Percentiles rank a stretch among this genome's conserved stretches.
phyloP scores from a whole-genome alignment of 345 rosid species.

The Geranium rotundifolium region DNA sequence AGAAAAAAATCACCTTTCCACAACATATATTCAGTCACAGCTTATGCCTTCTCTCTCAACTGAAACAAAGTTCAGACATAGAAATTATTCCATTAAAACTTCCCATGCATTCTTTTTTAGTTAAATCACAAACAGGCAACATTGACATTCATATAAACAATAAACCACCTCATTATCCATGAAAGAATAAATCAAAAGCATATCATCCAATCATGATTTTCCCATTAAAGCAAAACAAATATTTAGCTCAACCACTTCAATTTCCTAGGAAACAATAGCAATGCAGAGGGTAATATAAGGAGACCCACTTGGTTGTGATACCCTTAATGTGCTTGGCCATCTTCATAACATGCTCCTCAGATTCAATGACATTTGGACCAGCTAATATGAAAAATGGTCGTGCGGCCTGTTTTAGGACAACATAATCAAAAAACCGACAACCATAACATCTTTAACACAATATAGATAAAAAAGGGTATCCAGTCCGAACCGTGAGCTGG shows the following conservation, averaged over 20 bases:
- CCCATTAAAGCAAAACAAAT: too few species aligned
- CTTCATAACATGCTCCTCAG: conserved; percentile 71
- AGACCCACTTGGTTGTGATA: conserved; percentile 51
- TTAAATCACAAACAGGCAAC: too few species aligned
- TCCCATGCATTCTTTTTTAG: neutral
- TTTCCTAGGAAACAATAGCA: neutral
- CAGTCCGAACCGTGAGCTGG: conserved; percentile 56
- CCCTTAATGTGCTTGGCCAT: conserved; percentile 72
- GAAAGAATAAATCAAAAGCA: neutral
- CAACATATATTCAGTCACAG: too few species aligned
- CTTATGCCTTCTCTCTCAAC: too few species aligned
- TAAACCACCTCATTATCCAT: too few species aligned
- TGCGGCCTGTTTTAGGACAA: conserved; percentile 38
- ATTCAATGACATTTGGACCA: conserved; percentile 95
- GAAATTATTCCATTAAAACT: neutral
- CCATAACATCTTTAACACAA: neutral
- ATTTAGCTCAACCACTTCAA: too few species aligned
- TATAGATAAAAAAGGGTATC: neutral
- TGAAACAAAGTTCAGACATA: too few species aligned
- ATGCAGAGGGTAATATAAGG: neutral
- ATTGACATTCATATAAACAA: too few species aligned
- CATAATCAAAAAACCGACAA: neutral
- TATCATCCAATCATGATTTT: too few species aligned
- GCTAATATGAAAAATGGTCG: conserved; percentile 85
- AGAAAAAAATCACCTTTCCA: neutral